phyloP scores from a whole-genome alignment of 495 filamentous ascomycete species.

The Apiosordaria backusii region DNA sequence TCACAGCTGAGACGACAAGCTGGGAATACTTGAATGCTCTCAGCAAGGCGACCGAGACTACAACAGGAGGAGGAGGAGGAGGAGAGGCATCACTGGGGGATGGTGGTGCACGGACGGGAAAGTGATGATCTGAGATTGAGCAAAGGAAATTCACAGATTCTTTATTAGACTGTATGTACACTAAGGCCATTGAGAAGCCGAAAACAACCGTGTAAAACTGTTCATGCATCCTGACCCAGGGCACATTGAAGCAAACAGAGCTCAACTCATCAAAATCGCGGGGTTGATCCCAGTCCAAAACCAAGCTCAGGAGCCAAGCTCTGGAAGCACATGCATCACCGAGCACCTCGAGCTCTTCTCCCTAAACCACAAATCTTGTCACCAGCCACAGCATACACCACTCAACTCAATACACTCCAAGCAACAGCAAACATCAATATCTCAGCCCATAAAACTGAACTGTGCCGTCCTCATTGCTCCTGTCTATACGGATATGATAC shows the following conservation, averaged over 20 bases:
- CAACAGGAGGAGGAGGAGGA: too few species aligned
- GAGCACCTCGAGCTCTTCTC: not conserved
- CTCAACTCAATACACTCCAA: too few species aligned
- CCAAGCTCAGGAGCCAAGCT: not conserved
- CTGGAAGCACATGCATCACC: not conserved
- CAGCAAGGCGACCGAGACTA: not conserved
- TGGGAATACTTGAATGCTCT: constrained; percentile 54
- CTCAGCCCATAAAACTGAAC: not conserved
- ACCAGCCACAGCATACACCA: not conserved
- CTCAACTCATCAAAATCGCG: not conserved
- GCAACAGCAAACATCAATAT: not conserved
- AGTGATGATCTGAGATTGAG: not conserved
- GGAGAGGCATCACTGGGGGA: not conserved
- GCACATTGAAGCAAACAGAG: too few species aligned
- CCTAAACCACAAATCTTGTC: too few species aligned
- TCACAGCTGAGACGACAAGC: constrained; percentile 78
- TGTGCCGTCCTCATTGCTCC: not conserved
- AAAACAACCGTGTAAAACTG: too few species aligned
- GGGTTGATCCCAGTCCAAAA: not conserved
- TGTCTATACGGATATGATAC: constrained; percentile 20
- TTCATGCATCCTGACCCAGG: too few species aligned
- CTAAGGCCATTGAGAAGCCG: too few species aligned
- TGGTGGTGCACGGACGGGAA: not conserved
- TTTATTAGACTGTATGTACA: too few species aligned
- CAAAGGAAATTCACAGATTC: not conserved